Percentiles rank a stretch among this genome's conserved stretches.
Conservation (phyloP, 148 eudicot genomes). For the Rhododendron ovatum region DNA sequence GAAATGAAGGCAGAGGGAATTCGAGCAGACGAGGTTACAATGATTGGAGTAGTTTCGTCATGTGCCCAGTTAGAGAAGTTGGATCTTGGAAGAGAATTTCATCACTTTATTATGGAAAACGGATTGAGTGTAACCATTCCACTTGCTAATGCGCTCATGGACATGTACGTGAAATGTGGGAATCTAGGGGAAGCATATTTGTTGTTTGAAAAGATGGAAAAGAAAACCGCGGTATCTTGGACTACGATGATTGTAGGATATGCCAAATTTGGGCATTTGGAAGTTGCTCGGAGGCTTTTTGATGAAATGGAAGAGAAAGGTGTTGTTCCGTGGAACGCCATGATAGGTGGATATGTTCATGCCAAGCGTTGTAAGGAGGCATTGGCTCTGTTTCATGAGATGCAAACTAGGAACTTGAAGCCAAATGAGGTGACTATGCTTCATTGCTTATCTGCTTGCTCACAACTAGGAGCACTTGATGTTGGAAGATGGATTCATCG, state of each 20-base stretch:
- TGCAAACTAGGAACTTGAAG: conserved; percentile 31
- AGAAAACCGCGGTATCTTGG: conserved; percentile 55
- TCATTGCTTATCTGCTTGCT: conserved; percentile 54
- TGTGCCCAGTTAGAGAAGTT: conserved; percentile 48
- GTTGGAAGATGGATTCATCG: conserved; percentile 52
- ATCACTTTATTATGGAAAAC: conserved; percentile 25
- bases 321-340: conserved; percentile 65
- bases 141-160: conserved; percentile 53
- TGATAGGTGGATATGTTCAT: conserved; percentile 63
- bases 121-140: conserved; percentile 34
- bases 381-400: conserved; percentile 43
- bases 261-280: conserved; percentile 44
- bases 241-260: conserved; percentile 53
- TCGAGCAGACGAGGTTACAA: conserved; percentile 51
- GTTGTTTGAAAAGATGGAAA: conserved; percentile 40
- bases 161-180: conserved; percentile 60
- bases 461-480: conserved; percentile 60
- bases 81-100: conserved; percentile 38
- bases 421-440: conserved; percentile 60
- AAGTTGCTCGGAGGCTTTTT: conserved; percentile 44
- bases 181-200: conserved; percentile 35
- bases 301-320: conserved; percentile 48
- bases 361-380: conserved; percentile 45
- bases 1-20: conserved; percentile 42
- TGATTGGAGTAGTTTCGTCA: conserved; percentile 51